Conservation (phyloP, 2,329 filamentous ascomycete species). For the Cryphonectria naterciae region DNA sequence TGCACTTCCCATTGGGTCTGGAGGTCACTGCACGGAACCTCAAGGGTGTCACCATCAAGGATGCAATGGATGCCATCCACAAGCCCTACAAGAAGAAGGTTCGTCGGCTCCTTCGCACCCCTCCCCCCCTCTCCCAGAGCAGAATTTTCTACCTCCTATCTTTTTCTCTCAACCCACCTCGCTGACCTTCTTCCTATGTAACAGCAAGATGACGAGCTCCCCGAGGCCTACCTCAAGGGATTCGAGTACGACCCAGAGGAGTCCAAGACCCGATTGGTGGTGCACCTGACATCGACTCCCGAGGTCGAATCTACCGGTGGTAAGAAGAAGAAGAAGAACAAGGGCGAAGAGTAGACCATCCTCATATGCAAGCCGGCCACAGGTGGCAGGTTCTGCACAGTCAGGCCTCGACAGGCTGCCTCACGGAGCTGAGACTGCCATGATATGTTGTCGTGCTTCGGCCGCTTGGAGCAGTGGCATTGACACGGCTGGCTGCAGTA, state of each 20-base stretch:
- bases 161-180: neutral
- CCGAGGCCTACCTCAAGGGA: slow-evolving; percentile 83
- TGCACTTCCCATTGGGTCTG: slow-evolving; percentile 86
- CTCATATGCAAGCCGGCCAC: too few species aligned
- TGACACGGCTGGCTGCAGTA: neutral
- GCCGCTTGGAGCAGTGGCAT: neutral
- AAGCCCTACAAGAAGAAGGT: slow-evolving; percentile 98
- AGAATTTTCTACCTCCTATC: slow-evolving; percentile 1
- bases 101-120: slow-evolving; percentile 40
- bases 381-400: neutral
- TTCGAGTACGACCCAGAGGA: slow-evolving; percentile 98
- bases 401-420: neutral
- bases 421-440: neutral
- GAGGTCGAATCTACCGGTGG: slow-evolving; percentile 52
- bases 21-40: slow-evolving; percentile 88
- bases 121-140: neutral
- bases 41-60: slow-evolving; percentile 96
- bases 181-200: slow-evolving; percentile 25
- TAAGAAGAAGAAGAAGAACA: slow-evolving; percentile 69
- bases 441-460: neutral
- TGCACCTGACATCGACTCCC: slow-evolving; percentile 77
- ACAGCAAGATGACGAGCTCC: slow-evolving; percentile 89
- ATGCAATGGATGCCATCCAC: slow-evolving; percentile 92
- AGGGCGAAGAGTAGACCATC: slow-evolving; percentile 45
- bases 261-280: slow-evolving; percentile 83